Conservation (phyloP, 192 early-diverging fungal species). For the Polychytrium aggregatum region DNA sequence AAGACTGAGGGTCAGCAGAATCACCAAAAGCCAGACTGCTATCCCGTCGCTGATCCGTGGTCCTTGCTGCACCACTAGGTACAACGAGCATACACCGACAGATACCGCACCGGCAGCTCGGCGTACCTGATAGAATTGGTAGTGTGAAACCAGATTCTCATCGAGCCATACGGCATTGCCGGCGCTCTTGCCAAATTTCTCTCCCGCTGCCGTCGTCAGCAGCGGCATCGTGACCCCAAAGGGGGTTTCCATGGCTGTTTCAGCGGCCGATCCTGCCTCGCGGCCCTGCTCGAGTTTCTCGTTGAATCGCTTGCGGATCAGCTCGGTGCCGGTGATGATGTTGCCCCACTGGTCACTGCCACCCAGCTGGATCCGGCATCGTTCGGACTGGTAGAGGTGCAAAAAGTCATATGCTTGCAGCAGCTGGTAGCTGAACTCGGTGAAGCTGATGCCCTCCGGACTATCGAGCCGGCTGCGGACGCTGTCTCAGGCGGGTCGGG, state of each 20-base stretch:
- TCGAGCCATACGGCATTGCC: slow-evolving; percentile 96
- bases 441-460: slow-evolving; percentile 83
- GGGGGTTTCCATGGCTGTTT: slow-evolving; percentile 19
- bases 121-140: slow-evolving; percentile 87
- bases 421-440: slow-evolving; percentile 93
- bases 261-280: too few species aligned
- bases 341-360: slow-evolving; percentile 99
- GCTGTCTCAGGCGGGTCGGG: slow-evolving; percentile 24
- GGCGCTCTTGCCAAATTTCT: slow-evolving; percentile 96
- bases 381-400: slow-evolving; percentile 56
- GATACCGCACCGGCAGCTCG: not conserved
- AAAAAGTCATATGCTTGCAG: slow-evolving; percentile 92
- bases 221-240: slow-evolving; percentile 83
- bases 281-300: not conserved
- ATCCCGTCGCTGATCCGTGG: not conserved
- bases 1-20: not conserved
- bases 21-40: not conserved
- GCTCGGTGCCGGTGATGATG: slow-evolving; percentile 82
- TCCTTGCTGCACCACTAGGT: not conserved
- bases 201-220: slow-evolving; percentile 73
- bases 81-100: too few species aligned
- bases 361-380: slow-evolving; percentile 68
- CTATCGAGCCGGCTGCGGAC: slow-evolving; percentile 70
- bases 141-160: slow-evolving; percentile 59
- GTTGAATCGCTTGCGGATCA: slow-evolving; percentile 60